These are phyloP conservation scores for Prunus davidiana DNA, from an alignment of 306 rosid species.

Conservation along the genomic window DNA sequence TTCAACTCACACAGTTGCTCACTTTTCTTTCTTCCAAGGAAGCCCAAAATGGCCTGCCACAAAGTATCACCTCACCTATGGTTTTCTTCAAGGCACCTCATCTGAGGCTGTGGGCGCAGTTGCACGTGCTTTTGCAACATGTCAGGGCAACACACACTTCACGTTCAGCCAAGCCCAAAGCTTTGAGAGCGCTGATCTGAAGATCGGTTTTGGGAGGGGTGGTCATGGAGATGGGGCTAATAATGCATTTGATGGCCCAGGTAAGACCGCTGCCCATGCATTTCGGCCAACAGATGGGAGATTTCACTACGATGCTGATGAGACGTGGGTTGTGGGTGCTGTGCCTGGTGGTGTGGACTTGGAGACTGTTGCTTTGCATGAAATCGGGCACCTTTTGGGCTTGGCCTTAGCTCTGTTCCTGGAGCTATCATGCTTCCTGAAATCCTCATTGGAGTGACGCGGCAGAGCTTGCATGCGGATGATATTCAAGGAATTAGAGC, in stretches of 20 bases:
- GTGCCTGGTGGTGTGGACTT: constrained; percentile 1
- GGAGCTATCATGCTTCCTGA: constrained; percentile 20
- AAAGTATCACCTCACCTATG: constrained; percentile 17
- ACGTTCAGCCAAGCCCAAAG: not conserved
- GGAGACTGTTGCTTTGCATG: constrained; percentile 36
- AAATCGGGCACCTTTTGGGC: constrained; percentile 38
- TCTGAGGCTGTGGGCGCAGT: not conserved
- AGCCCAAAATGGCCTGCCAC: constrained; percentile 26
- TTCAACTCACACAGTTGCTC: constrained; percentile 1
- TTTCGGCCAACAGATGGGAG: constrained; percentile 25
- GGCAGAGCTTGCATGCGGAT: constrained; percentile 19
- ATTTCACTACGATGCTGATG: constrained; percentile 32
- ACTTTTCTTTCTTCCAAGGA: constrained; percentile 6
- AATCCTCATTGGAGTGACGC: not conserved
- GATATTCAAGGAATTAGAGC: constrained; percentile 28
- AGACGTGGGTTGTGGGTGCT: constrained; percentile 12
- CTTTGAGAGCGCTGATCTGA: not conserved
- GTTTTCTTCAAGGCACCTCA: not conserved
- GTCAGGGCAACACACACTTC: constrained; percentile 19
- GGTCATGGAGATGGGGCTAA: constrained; percentile 29
- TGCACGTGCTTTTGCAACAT: constrained; percentile 23
- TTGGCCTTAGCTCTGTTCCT: constrained; percentile 22
- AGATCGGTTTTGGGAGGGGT: constrained; percentile 11
- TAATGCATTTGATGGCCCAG: constrained; percentile 7
- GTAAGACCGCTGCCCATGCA: constrained; percentile 15